Evolutionary conservation across 441 rosid genomes (phyloP), one percentile per base, ranked within the genome.

Genomic region (Populus hybrid): DNA sequence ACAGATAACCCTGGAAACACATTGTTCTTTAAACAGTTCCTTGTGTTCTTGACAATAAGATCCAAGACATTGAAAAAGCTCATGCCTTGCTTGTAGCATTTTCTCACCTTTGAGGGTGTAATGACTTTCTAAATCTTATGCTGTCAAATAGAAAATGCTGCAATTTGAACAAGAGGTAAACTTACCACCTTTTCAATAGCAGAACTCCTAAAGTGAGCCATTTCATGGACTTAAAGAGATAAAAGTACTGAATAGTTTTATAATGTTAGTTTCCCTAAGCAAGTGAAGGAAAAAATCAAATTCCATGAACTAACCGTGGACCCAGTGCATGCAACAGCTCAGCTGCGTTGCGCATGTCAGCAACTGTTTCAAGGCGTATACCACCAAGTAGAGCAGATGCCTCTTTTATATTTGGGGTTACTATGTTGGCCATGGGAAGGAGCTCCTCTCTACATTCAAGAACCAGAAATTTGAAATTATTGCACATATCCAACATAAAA

Each of bases 331-430:
- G 92, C 81, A 96, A 86, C 73, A 80, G 79, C 69, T 92, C 88
- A 38, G 90, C 97, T 11, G 98, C 99, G 78, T 88, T 82, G 23
- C 85, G 83, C 98, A 96, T 92, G 81, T 96, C 95, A 50, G 78
- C 89, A 76, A 93, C 86, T 40, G 95, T 88, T 85, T 87, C 78
- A 73, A 94, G 81, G 74, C 69, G 87, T 83, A 79, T 66, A 40
- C 91, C 94, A 71, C 88, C 94, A 71, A 96, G 97, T 72, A 96
- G 88, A 83, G 97, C 91, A 79, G 98, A 90, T 20, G 98, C 98
- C 82, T 96, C 98, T 84, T 90, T 93, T 72, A 94, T 76, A 83
- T 94, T 94, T 66, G 99, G 99, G 78, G 99, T 94, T 61, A 94
- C 82, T 45, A 96, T 84, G 81, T 93, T 92, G 65, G 98, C 95